These are phyloP conservation scores for Canariomyces notabilis DNA, from an alignment of 2,329 filamentous ascomycete genomes.

Conservation along the genomic window DNA sequence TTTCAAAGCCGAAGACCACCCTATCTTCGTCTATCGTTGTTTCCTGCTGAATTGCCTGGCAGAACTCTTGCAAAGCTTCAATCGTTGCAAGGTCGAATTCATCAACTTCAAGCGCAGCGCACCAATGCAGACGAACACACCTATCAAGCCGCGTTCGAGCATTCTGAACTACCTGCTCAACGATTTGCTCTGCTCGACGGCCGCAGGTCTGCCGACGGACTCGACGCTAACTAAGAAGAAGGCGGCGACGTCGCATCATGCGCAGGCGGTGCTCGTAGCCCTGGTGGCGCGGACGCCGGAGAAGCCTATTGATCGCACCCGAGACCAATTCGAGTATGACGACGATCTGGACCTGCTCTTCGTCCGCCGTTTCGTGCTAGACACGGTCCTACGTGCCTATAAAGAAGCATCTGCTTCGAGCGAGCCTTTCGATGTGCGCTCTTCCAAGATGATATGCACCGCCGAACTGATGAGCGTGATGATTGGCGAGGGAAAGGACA, in stretches of 20 bases:
- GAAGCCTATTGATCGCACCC: slow-evolving; percentile 53
- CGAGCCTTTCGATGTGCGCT: slow-evolving; percentile 79
- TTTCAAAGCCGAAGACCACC: slow-evolving; percentile 90
- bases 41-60: slow-evolving; percentile 89
- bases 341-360: slow-evolving; percentile 82
- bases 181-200: slow-evolving; percentile 60
- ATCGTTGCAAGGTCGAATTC: slow-evolving; percentile 93
- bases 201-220: slow-evolving; percentile 65
- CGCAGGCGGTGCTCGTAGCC: slow-evolving; percentile 79
- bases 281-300: slow-evolving; percentile 86
- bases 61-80: slow-evolving; percentile 88
- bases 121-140: slow-evolving; percentile 75
- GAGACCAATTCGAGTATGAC: slow-evolving; percentile 60
- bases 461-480: slow-evolving; percentile 91
- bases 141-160: slow-evolving; percentile 87
- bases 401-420: slow-evolving; percentile 76
- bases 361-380: slow-evolving; percentile 89
- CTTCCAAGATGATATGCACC: slow-evolving; percentile 79
- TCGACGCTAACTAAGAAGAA: slow-evolving; percentile 78
- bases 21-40: slow-evolving; percentile 93
- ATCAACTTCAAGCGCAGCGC: slow-evolving; percentile 97
- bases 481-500: slow-evolving; percentile 69
- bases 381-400: slow-evolving; percentile 87
- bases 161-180: slow-evolving; percentile 92
- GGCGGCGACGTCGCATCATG: slow-evolving; percentile 75